Evolutionary conservation across 768 basidiomycete genomes (phyloP).

Genomic region (Pleurotus pulmonarius): DNA sequence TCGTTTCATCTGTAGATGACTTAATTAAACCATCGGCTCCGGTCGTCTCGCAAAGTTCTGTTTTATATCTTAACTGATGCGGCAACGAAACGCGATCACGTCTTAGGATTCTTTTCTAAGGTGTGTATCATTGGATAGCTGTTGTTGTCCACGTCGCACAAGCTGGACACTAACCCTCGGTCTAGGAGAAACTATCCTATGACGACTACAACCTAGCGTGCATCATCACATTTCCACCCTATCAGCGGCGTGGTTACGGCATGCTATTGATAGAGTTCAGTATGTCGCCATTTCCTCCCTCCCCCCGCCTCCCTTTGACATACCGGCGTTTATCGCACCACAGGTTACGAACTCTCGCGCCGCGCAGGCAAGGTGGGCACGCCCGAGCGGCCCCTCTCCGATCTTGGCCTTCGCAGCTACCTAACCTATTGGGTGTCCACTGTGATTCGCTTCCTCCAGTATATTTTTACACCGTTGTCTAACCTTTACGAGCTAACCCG

Average conservation of each 20-base stretch:
- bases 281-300: slow-evolving; percentile 32
- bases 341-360: slow-evolving; percentile 92
- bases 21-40: background rate
- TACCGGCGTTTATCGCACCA: background rate
- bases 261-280: slow-evolving; percentile 99
- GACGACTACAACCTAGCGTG: slow-evolving; percentile 98
- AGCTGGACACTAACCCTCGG: background rate
- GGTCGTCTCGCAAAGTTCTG: slow-evolving; percentile 49
- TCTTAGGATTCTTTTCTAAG: slow-evolving; percentile 72
- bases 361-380: slow-evolving; percentile 78
- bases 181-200: slow-evolving; percentile 89
- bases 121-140: slow-evolving; percentile 20
- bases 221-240: slow-evolving; percentile 93
- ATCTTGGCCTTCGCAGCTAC: slow-evolving; percentile 89
- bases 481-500: background rate
- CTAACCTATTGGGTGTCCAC: slow-evolving; percentile 84
- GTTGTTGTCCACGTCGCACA: background rate
- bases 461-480: slow-evolving; percentile 13
- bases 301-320: background rate
- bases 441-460: slow-evolving; percentile 83
- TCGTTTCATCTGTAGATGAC: background rate
- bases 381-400: slow-evolving; percentile 93
- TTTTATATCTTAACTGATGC: slow-evolving; percentile 94
- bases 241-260: slow-evolving; percentile 85
- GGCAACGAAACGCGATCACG: slow-evolving; percentile 72